Percentiles rank a stretch among this genome's conserved stretches.
These are phyloP conservation scores for Colletotrichum godetiae DNA, from an alignment of 2,329 filamentous ascomycete species.

Conservation along the genomic window DNA sequence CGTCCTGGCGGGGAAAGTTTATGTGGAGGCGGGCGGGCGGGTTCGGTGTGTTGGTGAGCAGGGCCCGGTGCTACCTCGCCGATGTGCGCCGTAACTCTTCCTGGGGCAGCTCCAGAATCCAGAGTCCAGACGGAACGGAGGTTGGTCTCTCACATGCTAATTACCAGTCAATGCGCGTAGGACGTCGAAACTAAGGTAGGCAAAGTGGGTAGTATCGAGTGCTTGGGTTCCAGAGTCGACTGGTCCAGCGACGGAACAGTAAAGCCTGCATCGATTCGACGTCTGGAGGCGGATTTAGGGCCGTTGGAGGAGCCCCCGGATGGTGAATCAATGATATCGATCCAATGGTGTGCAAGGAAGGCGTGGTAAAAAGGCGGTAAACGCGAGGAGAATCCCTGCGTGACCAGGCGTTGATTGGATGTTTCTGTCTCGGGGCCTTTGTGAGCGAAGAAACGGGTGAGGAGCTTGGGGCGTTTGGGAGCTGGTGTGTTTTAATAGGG, in stretches of 20 bases:
- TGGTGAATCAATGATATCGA: neutral
- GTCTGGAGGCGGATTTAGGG: constrained; percentile 14
- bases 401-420: neutral
- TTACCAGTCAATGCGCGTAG: neutral
- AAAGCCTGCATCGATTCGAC: neutral
- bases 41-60: neutral
- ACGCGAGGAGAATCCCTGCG: constrained; percentile 7
- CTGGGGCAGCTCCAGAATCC: neutral
- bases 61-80: constrained; percentile 3
- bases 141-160: constrained; percentile 30
- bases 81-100: constrained; percentile 1
- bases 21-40: neutral
- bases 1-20: neutral
- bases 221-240: neutral
- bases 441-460: constrained; percentile 10
- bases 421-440: constrained; percentile 17
- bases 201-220: neutral
- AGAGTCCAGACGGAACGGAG: neutral
- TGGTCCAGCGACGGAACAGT: neutral
- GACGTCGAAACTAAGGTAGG: constrained; percentile 1
- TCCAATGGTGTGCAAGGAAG: constrained; percentile 18
- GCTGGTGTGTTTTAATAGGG: constrained; percentile 19
- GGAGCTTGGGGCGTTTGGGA: constrained; percentile 30
- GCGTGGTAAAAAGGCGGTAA: constrained; percentile 34
- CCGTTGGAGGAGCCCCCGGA: neutral